Conservation (phyloP, 805 yeast species). For the Sugiyamaella qingdaonensis region DNA sequence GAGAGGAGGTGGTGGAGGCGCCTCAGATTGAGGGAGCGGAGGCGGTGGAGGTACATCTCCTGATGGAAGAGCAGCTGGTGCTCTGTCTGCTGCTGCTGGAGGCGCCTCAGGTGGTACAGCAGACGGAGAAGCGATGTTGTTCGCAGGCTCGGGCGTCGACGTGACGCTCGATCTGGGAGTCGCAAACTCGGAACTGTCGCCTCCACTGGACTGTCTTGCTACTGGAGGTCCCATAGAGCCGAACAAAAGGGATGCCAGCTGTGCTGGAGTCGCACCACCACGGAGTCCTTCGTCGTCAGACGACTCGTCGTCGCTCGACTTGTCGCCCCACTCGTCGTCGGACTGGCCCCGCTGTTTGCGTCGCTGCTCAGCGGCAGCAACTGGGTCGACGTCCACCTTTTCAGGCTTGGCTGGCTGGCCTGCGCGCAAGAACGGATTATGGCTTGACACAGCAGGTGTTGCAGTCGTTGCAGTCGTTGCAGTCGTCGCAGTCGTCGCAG, state of each 20-base stretch:
- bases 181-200: slow-evolving; percentile 5
- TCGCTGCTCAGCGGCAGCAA: slow-evolving; percentile 31
- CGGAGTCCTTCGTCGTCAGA: slow-evolving; percentile 27
- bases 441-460: slow-evolving; percentile 15
- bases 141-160: slow-evolving; percentile 14
- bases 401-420: slow-evolving; percentile 18
- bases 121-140: slow-evolving; percentile 25
- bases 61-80: slow-evolving; percentile 21
- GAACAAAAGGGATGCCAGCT: slow-evolving; percentile 40
- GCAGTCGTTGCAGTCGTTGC: slow-evolving; percentile 15
- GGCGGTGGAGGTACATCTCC: slow-evolving; percentile 24
- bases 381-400: slow-evolving; percentile 21
- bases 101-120: slow-evolving; percentile 25
- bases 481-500: slow-evolving; percentile 18
- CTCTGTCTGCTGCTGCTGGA: slow-evolving; percentile 25
- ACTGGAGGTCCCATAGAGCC: slow-evolving; percentile 37
- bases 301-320: slow-evolving; percentile 31
- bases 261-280: slow-evolving; percentile 38
- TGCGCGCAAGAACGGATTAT: slow-evolving; percentile 14
- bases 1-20: slow-evolving; percentile 11
- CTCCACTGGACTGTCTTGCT: background rate
- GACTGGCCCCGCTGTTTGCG: slow-evolving; percentile 32
- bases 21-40: slow-evolving; percentile 18
- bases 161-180: slow-evolving; percentile 24
- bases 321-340: slow-evolving; percentile 33